Base-by-base conservation (phyloP, 495 filamentous ascomycete species). In the Aspergillus biplanus region DNA sequence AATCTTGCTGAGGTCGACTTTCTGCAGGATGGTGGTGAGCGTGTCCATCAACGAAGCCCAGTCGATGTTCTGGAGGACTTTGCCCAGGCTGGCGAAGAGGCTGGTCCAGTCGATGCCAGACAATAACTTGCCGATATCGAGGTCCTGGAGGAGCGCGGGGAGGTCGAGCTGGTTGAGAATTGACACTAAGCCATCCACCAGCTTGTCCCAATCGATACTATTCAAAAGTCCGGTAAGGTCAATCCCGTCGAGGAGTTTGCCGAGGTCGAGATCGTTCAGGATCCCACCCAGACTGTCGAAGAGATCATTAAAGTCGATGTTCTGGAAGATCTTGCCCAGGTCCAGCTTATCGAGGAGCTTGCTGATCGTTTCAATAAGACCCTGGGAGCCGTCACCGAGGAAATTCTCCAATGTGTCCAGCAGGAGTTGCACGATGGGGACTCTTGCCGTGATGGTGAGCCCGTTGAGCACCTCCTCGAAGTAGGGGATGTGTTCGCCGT, bases 381-480 rank as follows among this genome's bases (percentile, higher is more conserved):
- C 52, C 2, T 55, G 47, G 1, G 58, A 61, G 1, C 58, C 47
- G 15, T 33, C 21, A 2, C 58, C 49, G 7, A 61, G 34, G 34
- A 74, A 44, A 1, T 65, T 62, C 15, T 69, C 32, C 7, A 70
- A 6, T 0, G 71, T 72, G 55, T 79, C 77, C 15, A 69, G 57
- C 31, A 79, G 8, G 11, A 82, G 58, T 42, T 73, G 69, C 27
- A 75, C 49, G 39, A 80, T 71, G 0, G 80, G 71, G 6, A 80
- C 70, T 7, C 63, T 58, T 8, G 78, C 64, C 8, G 75, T 66
- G 3, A 82, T 65, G 3, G 67, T 72, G n/a, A 82, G 73, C 15
- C 71, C 71, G 57, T 80, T 80, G 53, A 83, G 68, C 34, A 82
- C 70, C 1, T 68, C 53, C 57, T 82, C 80, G 56, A 77, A 70